phyloP scores from a whole-genome alignment of 345 rosid species.

The Bruguiera sexangula region DNA sequence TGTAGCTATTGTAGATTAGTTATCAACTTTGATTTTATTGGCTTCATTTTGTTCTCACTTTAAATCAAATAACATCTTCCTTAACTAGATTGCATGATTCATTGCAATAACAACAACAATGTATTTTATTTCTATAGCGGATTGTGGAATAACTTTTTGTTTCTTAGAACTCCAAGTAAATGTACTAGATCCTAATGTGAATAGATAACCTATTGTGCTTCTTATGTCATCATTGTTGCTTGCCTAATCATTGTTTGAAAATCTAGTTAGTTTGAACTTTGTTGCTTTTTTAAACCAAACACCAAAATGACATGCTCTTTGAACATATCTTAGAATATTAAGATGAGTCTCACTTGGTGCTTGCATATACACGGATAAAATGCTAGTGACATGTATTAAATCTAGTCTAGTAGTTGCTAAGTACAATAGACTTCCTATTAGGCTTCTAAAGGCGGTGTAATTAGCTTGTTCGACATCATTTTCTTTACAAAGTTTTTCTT shows the following conservation, averaged over 20 bases:
- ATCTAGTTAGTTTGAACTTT: background rate
- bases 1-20: background rate
- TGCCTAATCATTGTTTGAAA: background rate
- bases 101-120: rapidly evolving
- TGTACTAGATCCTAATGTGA: rapidly evolving
- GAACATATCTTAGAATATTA: background rate
- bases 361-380: background rate
- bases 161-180: background rate
- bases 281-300: background rate
- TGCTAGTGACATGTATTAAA: background rate
- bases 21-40: background rate
- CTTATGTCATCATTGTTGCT: background rate
- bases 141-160: background rate
- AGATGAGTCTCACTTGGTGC: background rate
- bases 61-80: background rate
- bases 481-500: background rate
- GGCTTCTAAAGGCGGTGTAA: background rate
- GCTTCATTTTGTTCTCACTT: background rate
- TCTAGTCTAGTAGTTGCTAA: background rate
- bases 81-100: background rate
- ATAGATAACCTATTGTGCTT: background rate
- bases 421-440: background rate
- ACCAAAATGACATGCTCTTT: background rate
- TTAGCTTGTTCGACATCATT: background rate
- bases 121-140: background rate